Base-by-base conservation (phyloP, 345 rosid genomes). In the Dimocarpus longan region DNA sequence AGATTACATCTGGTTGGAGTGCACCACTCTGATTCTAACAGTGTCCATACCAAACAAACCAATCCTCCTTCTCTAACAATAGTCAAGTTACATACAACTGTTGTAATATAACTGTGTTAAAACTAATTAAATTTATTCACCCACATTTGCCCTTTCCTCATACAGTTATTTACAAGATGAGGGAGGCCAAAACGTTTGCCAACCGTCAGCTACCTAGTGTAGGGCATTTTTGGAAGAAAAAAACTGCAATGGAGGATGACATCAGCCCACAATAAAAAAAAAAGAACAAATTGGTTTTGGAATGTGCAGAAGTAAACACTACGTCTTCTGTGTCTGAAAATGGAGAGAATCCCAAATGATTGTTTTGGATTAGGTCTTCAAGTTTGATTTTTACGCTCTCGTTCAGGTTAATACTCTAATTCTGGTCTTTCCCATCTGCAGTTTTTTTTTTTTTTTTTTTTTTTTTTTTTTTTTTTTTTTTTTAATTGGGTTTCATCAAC, bases 1-100 rank as follows among this genome's bases (percentile, higher is more conserved):
- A 22, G 50, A 92, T 88, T 88, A 86, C 42, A 81, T 86, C 87
- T 76, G 93, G 89, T 42, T 89, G 91, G 86, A 90, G 93, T 86
- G 79, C 86, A 22, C 8, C 12, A 32, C 73, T 81, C 59, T 54
- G 59, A 54, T 54, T 16, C 59, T 46, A 11, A 46, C 18, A 50
- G 13, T 50, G 56, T 50, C 79, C 10, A 84, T 39, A 76, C 66
- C 70, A 59, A 11, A 50, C 15, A 13, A 50, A 50, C 16, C 6
- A 50, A 50, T 50, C 56, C 56, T 50, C 5, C 56, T 2, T 50
- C 13, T 50, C 56, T 50, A 4, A 3, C 13, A 13, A 50, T 13
- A 4, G 56, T 50, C 56, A 13, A 50, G 18, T 4, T 50, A 15
- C 56, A 50, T 32, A 2, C 37, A 32, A 50, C 19, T 50, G 19